These are phyloP conservation scores for Lizanozyma gosingica DNA, from an alignment of 1,139 yeast species.

Conservation along the genomic window DNA sequence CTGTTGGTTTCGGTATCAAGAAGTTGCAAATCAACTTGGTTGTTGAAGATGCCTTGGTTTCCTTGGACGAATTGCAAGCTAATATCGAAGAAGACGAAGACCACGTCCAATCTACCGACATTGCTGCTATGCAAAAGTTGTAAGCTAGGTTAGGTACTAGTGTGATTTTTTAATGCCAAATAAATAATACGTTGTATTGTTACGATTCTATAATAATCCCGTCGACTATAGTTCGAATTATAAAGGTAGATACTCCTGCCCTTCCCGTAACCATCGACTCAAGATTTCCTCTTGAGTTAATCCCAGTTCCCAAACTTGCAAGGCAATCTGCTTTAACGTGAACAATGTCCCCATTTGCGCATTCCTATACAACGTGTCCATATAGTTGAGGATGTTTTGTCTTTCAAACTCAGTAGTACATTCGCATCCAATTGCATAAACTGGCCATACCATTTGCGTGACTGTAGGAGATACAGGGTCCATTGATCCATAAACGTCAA, in stretches of 20 bases:
- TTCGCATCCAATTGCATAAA: slow-evolving; percentile 38
- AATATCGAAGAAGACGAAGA: slow-evolving; percentile 92
- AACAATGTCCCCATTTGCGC: slow-evolving; percentile 44
- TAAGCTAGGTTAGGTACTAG: slow-evolving; percentile 38
- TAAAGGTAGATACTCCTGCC: slow-evolving; percentile 41
- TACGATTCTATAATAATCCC: neutral
- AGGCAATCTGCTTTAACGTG: slow-evolving; percentile 29
- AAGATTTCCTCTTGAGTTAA: slow-evolving; percentile 31
- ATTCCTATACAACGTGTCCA: slow-evolving; percentile 32
- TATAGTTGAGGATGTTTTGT: slow-evolving; percentile 16
- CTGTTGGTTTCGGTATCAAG: slow-evolving; percentile 99
- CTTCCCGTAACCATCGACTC: slow-evolving; percentile 35
- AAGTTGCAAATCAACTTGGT: slow-evolving; percentile 98
- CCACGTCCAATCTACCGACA: slow-evolving; percentile 96
- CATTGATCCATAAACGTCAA: slow-evolving; percentile 34
- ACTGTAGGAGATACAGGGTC: slow-evolving; percentile 35
- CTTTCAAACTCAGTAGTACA: slow-evolving; percentile 24
- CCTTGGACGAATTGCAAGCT: slow-evolving; percentile 82
- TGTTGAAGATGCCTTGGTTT: slow-evolving; percentile 93
- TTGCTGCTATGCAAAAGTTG: slow-evolving; percentile 97
- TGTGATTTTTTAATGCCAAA: neutral
- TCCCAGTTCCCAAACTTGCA: slow-evolving; percentile 34
- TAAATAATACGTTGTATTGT: neutral
- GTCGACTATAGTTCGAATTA: slow-evolving; percentile 8
- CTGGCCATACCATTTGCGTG: slow-evolving; percentile 56